Conservation (phyloP, 2,329 filamentous ascomycete species). For the Diaporthe eres region DNA sequence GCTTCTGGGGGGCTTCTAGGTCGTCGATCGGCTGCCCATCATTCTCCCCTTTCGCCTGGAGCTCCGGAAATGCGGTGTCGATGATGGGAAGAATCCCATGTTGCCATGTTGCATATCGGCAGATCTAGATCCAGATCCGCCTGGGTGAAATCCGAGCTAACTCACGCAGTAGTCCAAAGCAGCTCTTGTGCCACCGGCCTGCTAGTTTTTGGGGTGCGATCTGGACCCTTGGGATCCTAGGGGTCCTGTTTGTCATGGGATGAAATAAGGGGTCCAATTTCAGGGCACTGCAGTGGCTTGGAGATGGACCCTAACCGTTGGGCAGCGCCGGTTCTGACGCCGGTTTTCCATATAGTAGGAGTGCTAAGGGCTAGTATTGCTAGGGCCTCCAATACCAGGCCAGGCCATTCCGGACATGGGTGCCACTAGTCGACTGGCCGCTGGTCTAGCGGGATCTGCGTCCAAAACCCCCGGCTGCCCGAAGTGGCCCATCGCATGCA, state of each 20-base stretch:
- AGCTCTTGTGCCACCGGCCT: background rate
- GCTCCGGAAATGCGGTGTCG: constrained; percentile 13
- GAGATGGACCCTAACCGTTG: background rate
- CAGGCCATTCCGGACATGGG: background rate
- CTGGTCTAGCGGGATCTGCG: constrained; percentile 4
- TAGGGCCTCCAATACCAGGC: constrained; percentile 2
- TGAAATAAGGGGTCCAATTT: constrained; percentile 11
- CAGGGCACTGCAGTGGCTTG: background rate
- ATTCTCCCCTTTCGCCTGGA: background rate
- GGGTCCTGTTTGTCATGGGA: constrained; percentile 10
- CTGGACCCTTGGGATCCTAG: background rate
- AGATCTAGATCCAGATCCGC: constrained; percentile 11
- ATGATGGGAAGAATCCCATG: constrained; percentile 8
- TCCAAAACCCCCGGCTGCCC: constrained; percentile 1
- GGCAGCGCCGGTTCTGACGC: background rate
- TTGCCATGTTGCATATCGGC: constrained; percentile 10
- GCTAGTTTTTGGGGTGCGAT: background rate
- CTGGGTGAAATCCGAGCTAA: background rate
- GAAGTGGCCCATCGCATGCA: background rate
- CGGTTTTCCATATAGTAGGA: background rate
- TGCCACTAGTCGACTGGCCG: background rate
- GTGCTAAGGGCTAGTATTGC: constrained; percentile 8
- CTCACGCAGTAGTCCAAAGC: background rate
- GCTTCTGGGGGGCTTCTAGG: constrained; percentile 10
- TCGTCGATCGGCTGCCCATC: constrained; percentile 19